Evolutionary conservation across 345 rosid species (phyloP).

Genomic region (Gossypium australe): DNA sequence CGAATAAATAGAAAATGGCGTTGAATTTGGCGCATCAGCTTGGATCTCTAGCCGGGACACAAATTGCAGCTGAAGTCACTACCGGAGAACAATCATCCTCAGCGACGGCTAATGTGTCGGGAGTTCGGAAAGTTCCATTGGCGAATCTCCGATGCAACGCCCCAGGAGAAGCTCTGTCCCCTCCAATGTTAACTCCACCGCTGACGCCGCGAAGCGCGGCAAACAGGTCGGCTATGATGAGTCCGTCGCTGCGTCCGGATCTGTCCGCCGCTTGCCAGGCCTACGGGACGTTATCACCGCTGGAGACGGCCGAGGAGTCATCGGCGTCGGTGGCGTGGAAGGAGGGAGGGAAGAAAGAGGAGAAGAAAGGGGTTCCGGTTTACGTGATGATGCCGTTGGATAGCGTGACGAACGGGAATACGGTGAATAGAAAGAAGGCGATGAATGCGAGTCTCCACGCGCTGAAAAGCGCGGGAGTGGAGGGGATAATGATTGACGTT

Average conservation of each 20-base stretch:
- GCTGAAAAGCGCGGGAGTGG: constrained; percentile 92
- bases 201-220: constrained; percentile 42
- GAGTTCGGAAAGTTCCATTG: constrained; percentile 40
- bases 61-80: constrained; percentile 30
- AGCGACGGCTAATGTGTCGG: constrained; percentile 42
- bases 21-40: constrained; percentile 62
- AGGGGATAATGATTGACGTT: constrained; percentile 94
- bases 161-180: constrained; percentile 30
- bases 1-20: constrained; percentile 38
- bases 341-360: constrained; percentile 18
- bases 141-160: constrained; percentile 32
- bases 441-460: constrained; percentile 94
- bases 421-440: constrained; percentile 81
- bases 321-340: constrained; percentile 26
- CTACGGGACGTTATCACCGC: constrained; percentile 28
- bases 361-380: constrained; percentile 74
- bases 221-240: constrained; percentile 37
- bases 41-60: constrained; percentile 56
- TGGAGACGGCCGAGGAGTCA: constrained; percentile 15
- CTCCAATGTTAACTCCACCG: constrained; percentile 37
- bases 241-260: constrained; percentile 47
- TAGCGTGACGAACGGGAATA: constrained; percentile 73
- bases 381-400: constrained; percentile 99
- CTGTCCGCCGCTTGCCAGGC: constrained; percentile 68
- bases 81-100: constrained; percentile 28